phyloP scores from a whole-genome alignment of 108 stramenopile genomes.

The Tribonema minus region DNA sequence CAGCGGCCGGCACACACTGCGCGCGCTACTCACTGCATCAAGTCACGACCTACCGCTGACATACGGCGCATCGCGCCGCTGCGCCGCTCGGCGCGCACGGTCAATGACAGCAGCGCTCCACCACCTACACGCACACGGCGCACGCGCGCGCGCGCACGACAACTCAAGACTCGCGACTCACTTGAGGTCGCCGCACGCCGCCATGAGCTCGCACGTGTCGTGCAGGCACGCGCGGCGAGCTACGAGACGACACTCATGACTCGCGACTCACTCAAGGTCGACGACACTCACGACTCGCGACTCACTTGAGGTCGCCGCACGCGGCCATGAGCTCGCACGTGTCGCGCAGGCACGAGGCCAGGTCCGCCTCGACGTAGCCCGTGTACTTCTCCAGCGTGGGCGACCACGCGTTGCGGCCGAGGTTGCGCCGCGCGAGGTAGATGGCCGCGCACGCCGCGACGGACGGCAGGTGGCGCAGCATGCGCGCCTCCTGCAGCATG shows the following conservation, averaged over 20 bases:
- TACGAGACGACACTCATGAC: neutral
- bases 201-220: neutral
- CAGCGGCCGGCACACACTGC: too few species aligned
- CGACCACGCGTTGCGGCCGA: slow-evolving; percentile 73
- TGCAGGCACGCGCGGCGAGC: slow-evolving; percentile 68
- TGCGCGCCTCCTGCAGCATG: slow-evolving; percentile 82
- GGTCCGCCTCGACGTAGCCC: slow-evolving; percentile 69
- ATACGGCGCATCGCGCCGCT: too few species aligned
- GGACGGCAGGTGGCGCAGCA: slow-evolving; percentile 78
- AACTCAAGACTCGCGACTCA: too few species aligned
- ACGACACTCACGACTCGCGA: neutral
- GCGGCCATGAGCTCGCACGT: neutral
- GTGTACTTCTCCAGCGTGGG: slow-evolving; percentile 77
- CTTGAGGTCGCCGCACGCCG: neutral
- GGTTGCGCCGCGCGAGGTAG: slow-evolving; percentile 72
- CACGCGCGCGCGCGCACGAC: neutral
- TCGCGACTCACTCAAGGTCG: neutral
- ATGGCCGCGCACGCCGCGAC: slow-evolving; percentile 78
- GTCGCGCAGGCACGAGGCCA: slow-evolving; percentile 62
- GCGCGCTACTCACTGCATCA: too few species aligned
- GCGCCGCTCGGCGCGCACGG: too few species aligned
- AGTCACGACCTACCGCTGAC: too few species aligned
- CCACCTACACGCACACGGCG: neutral
- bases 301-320: too few species aligned
- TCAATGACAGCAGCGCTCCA: neutral